Conservation (phyloP, 192 early-diverging fungal species). For the Geosiphon pyriformis region DNA sequence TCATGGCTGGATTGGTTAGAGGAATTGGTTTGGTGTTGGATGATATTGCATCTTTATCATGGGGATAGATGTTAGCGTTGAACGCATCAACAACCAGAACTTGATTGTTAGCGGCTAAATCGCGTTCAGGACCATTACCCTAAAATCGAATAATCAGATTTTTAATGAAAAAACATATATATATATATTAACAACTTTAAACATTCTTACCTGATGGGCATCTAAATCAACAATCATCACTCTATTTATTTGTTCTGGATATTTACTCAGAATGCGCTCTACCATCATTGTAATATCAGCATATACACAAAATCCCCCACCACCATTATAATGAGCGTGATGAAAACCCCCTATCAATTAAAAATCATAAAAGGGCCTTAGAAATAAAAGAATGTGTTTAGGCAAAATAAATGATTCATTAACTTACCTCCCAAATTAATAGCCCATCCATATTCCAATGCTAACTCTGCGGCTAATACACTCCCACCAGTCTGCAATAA, state of each 20-base stretch:
- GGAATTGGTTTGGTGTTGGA: slow-evolving; percentile 15
- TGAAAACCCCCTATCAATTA: slow-evolving; percentile 22
- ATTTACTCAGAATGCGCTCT: not conserved
- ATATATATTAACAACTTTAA: not conserved
- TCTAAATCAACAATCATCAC: slow-evolving; percentile 27
- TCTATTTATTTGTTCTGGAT: slow-evolving; percentile 9
- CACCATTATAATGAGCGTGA: slow-evolving; percentile 21
- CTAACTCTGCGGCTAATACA: slow-evolving; percentile 21
- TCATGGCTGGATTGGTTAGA: slow-evolving; percentile 3
- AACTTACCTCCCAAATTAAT: slow-evolving; percentile 21
- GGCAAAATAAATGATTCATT: not conserved
- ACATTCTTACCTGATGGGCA: slow-evolving; percentile 21
- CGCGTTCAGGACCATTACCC: slow-evolving; percentile 26
- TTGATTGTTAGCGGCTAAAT: slow-evolving; percentile 15
- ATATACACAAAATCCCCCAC: slow-evolving; percentile 25
- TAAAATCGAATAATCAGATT: not conserved
- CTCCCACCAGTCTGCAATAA: slow-evolving; percentile 23
- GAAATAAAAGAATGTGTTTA: not conserved
- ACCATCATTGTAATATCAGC: slow-evolving; percentile 23
- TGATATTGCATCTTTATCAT: slow-evolving; percentile 12
- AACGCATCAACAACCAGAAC: slow-evolving; percentile 22
- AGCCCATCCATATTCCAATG: slow-evolving; percentile 24
- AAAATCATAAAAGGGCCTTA: not conserved
- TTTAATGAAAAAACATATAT: not conserved
- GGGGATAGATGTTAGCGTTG: slow-evolving; percentile 17